A percentile compares a stretch with the other conserved stretches of the same genome.
These are phyloP conservation scores for Crataegus laevigata DNA, from an alignment of 306 rosid species.

Conservation along the genomic window DNA sequence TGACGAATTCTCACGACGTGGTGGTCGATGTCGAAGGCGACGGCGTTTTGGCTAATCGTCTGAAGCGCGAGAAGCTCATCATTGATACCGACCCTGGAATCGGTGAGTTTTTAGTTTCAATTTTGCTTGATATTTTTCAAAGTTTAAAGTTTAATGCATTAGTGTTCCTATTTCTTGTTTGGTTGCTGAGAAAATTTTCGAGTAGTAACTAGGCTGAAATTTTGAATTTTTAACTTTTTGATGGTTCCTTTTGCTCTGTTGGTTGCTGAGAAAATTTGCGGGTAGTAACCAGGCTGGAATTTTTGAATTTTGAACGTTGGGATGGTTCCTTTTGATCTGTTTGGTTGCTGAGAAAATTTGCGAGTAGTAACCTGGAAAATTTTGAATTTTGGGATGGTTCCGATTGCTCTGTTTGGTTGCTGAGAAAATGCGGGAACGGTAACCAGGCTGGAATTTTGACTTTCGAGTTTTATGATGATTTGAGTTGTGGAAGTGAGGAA, in stretches of 20 bases:
- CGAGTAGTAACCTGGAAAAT: neutral
- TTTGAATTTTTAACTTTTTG: neutral
- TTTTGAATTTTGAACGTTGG: neutral
- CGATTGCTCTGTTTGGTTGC: neutral
- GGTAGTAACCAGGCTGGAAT: neutral
- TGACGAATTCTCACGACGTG: constrained; percentile 21
- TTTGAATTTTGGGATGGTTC: neutral
- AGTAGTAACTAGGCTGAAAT: neutral
- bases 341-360: neutral
- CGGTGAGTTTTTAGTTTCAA: constrained; percentile 35
- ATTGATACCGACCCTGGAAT: constrained; percentile 98
- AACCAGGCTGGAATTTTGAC: neutral
- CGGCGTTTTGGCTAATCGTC: neutral
- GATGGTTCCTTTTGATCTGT: neutral
- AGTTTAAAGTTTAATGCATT: neutral
- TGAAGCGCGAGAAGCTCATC: constrained; percentile 55
- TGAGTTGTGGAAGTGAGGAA: neutral
- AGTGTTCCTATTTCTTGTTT: neutral
- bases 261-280: constrained; percentile 1
- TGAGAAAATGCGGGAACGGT: neutral
- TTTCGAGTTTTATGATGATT: neutral
- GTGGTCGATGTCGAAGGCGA: constrained; percentile 8
- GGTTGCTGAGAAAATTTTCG: constrained; percentile 3
- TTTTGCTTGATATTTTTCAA: too few relatives aligned
- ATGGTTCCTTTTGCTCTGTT: neutral